A percentile compares a stretch with the other conserved stretches of the same genome.
Evolutionary conservation across 805 yeast species (phyloP).

Genomic region (Kurtzmaniella fragi): DNA sequence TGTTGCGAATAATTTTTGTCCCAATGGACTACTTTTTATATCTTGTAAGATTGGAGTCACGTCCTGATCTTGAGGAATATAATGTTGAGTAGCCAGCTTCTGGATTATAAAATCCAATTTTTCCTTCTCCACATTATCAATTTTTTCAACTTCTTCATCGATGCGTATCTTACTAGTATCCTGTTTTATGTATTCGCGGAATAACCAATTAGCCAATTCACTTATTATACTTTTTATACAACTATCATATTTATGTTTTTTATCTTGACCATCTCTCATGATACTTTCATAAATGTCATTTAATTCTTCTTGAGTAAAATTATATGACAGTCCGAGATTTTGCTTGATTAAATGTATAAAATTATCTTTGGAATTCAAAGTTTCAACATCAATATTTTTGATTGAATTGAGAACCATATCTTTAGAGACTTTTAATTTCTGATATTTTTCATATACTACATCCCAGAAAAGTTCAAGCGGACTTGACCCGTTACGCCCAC

Average conservation of each 20-base stretch:
- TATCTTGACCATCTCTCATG: slow-evolving; percentile 16
- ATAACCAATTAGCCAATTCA: slow-evolving; percentile 12
- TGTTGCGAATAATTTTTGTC: too few species aligned
- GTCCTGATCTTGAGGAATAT: too few species aligned
- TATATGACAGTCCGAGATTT: too few species aligned
- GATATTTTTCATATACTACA: slow-evolving; percentile 55
- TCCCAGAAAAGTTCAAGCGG: slow-evolving; percentile 79
- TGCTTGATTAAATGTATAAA: slow-evolving; percentile 13
- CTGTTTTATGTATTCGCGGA: neutral
- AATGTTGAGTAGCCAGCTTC: too few species aligned
- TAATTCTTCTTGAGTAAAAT: slow-evolving; percentile 14
- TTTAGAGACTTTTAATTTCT: slow-evolving; percentile 50
- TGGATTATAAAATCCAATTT: neutral
- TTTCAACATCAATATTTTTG: slow-evolving; percentile 14
- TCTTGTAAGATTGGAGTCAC: too few species aligned
- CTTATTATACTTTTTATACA: slow-evolving; percentile 6
- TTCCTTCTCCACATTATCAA: slow-evolving; percentile 5
- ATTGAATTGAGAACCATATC: slow-evolving; percentile 54
- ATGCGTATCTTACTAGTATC: neutral
- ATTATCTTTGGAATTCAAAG: slow-evolving; percentile 11
- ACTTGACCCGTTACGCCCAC: slow-evolving; percentile 75
- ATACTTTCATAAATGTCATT: slow-evolving; percentile 23
- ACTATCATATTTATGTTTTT: slow-evolving; percentile 11
- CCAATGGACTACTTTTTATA: too few species aligned
- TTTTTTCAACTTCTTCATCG: neutral